Percentiles rank a stretch among this genome's conserved stretches.
These are phyloP conservation scores for Phytophthora citrophthora DNA, from an alignment of 352 stramenopile genomes.

Conservation along the genomic window DNA sequence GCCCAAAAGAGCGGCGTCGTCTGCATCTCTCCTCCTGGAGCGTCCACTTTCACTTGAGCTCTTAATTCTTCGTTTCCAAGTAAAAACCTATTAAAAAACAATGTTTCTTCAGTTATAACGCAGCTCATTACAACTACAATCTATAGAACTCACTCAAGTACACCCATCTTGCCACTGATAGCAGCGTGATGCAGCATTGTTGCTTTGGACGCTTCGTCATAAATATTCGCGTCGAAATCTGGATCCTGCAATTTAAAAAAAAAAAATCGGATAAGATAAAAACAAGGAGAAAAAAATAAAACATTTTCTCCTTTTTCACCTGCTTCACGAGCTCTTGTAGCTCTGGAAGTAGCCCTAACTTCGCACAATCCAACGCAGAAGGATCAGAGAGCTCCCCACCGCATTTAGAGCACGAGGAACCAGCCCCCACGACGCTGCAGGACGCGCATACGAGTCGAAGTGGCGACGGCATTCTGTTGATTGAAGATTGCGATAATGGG, in stretches of 20 bases:
- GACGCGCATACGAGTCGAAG: slow-evolving; percentile 44
- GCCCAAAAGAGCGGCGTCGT: slow-evolving; percentile 85
- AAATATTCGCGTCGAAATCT: slow-evolving; percentile 65
- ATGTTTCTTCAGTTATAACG: background rate
- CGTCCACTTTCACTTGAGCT: slow-evolving; percentile 50
- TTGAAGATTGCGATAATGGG: slow-evolving; percentile 6
- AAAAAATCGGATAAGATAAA: background rate
- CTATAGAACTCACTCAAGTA: slow-evolving; percentile 58
- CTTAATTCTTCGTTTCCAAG: slow-evolving; percentile 45
- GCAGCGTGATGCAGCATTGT: slow-evolving; percentile 80
- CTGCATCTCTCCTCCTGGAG: slow-evolving; percentile 56
- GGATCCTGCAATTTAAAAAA: slow-evolving; percentile 44
- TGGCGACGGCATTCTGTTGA: background rate
- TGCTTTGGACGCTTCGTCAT: slow-evolving; percentile 55
- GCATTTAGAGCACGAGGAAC: slow-evolving; percentile 51
- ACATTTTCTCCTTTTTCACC: slow-evolving; percentile 22
- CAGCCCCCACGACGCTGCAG: slow-evolving; percentile 28
- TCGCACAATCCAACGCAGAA: slow-evolving; percentile 69
- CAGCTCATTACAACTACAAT: background rate
- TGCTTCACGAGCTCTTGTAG: slow-evolving; percentile 61
- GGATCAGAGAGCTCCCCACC: slow-evolving; percentile 35
- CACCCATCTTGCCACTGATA: slow-evolving; percentile 83
- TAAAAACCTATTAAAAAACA: slow-evolving; percentile 48
- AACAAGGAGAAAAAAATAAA: slow-evolving; percentile 2
- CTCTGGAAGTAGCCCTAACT: slow-evolving; percentile 62